phyloP scores from a whole-genome alignment of 345 rosid genomes.

The Iberis pinnata region DNA sequence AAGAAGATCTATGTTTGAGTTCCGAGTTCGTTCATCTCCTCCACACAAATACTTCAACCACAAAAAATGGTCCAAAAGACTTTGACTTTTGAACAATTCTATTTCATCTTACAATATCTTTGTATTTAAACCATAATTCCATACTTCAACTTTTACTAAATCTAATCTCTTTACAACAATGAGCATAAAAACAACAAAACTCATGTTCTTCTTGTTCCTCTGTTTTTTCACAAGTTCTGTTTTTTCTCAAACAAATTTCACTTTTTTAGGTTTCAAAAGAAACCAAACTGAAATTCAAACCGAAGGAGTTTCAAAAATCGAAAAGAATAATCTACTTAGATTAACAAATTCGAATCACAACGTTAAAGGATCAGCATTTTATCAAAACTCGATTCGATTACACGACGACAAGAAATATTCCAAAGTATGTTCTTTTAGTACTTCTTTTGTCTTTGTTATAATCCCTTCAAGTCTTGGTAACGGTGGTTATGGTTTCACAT shows the following conservation, averaged over 20 bases:
- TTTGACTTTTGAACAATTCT: constrained; percentile 25
- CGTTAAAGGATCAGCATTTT: constrained; percentile 29
- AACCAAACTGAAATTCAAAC: constrained; percentile 18
- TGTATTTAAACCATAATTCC: no score
- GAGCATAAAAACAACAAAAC: not conserved
- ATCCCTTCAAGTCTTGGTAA: constrained; percentile 23
- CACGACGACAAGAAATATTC: not conserved
- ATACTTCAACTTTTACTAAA: no score
- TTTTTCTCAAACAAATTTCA: constrained; percentile 18
- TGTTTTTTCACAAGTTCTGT: not conserved
- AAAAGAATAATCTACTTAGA: constrained; percentile 15
- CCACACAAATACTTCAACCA: constrained; percentile 21
- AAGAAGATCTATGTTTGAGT: no score
- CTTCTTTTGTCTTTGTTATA: constrained; percentile 47
- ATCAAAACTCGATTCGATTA: constrained; percentile 18
- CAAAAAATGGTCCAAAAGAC: constrained; percentile 14
- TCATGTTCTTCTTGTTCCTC: constrained; percentile 19
- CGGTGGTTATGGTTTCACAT: constrained; percentile 54
- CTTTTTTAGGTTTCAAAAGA: constrained; percentile 26
- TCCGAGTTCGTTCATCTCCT: constrained; percentile 15
- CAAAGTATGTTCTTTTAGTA: constrained; percentile 38
- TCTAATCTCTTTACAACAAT: no score
- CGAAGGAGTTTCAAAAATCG: constrained; percentile 11
- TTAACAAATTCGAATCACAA: constrained; percentile 16
- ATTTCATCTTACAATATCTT: not conserved